Evolutionary conservation across 2,329 filamentous ascomycete species (phyloP).

Genomic region (Beauveria rudraprayagi): DNA sequence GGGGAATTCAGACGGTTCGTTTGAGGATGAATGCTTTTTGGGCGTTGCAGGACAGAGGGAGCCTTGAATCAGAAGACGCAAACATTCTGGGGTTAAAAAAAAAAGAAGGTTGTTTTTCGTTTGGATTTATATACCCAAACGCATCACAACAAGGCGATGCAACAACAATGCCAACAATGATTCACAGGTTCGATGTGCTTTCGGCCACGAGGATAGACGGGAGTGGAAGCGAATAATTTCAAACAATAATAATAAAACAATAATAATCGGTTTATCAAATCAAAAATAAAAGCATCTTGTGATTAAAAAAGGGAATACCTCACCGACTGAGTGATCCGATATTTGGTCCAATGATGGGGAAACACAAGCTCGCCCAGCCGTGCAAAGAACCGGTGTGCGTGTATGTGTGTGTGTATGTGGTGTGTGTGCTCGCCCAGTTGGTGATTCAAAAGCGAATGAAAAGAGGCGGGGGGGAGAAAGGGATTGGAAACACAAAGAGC

Average conservation of each 20-base stretch:
- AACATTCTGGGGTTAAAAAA: no score
- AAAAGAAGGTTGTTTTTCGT: no score
- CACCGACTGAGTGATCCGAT: neutral
- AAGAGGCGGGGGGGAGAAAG: neutral
- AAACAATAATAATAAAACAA: neutral
- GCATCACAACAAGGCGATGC: no score
- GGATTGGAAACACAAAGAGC: neutral
- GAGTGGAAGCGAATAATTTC: no score
- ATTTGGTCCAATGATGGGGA: neutral
- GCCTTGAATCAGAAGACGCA: neutral
- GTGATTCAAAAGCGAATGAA: neutral
- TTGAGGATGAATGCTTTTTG: neutral
- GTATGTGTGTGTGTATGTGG: neutral
- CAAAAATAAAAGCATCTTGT: no score
- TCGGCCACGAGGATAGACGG: no score
- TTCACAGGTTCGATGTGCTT: no score
- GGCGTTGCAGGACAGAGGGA: neutral
- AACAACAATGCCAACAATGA: no score
- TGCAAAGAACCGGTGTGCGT: conserved; percentile 5
- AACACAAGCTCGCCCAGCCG: neutral
- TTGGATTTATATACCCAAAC: no score
- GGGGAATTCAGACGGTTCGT: no score
- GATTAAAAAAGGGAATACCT: neutral
- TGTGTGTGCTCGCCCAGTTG: neutral
- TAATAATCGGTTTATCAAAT: no score